These are phyloP conservation scores for Leccinum griseonigrum DNA, from an alignment of 1,284 basidiomycete species.

Conservation along the genomic window DNA sequence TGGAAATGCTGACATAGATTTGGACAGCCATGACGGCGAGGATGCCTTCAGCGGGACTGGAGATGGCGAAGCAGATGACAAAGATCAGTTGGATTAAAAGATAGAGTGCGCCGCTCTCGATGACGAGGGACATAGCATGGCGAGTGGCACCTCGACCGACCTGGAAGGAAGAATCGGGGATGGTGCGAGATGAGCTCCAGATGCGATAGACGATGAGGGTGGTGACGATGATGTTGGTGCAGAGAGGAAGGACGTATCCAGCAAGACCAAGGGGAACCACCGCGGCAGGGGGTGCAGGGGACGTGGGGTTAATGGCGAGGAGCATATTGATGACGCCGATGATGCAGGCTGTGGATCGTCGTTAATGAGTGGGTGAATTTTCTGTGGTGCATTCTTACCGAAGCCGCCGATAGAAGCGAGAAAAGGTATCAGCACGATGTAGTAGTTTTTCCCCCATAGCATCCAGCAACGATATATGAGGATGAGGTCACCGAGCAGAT, in stretches of 20 bases:
- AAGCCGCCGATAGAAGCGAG: conserved; percentile 33
- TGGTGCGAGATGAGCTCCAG: conserved; percentile 27
- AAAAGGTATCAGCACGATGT: conserved; percentile 32
- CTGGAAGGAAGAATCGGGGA: conserved; percentile 6
- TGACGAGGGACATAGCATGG: conserved; percentile 34
- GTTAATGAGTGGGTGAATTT: not conserved
- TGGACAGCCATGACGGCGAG: conserved; percentile 38
- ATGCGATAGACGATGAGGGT: conserved; percentile 39
- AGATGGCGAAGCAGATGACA: conserved; percentile 36
- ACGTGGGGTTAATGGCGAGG: conserved; percentile 21
- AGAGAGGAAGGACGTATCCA: conserved; percentile 36
- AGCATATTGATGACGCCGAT: conserved; percentile 24
- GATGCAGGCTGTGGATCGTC: conserved; percentile 27
- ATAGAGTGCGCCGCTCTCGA: conserved; percentile 43
- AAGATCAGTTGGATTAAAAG: conserved; percentile 40
- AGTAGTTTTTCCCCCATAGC: conserved; percentile 34
- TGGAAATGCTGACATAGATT: conserved; percentile 34
- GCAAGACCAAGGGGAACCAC: conserved; percentile 35
- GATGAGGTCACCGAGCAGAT: conserved; percentile 37
- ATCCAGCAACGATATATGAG: conserved; percentile 43
- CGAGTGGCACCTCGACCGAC: conserved; percentile 14
- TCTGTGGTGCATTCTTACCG: conserved; percentile 22
- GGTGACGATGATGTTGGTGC: conserved; percentile 40
- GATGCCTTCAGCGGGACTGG: conserved; percentile 36
- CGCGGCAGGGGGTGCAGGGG: conserved; percentile 28